Conservation (phyloP, 108 stramenopile genomes). For the Craspedostauros australis region DNA sequence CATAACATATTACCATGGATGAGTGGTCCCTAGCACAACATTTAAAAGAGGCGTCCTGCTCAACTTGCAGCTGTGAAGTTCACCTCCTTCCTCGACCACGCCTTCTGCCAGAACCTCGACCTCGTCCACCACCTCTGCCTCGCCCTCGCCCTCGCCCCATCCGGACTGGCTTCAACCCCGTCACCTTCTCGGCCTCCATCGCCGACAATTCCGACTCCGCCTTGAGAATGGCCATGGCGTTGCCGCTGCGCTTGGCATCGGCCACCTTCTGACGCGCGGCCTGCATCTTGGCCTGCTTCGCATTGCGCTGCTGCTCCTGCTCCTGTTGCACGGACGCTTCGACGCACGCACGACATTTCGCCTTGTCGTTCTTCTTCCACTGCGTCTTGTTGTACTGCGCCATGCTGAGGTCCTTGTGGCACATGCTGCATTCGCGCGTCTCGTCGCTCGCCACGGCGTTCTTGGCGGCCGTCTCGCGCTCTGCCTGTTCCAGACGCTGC, state of each 20-base stretch:
- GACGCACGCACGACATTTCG: constrained; percentile 41
- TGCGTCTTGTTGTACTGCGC: constrained; percentile 40
- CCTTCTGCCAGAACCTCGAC: no score
- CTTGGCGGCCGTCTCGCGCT: constrained; percentile 28
- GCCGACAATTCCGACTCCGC: constrained; percentile 39
- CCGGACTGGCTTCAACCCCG: constrained; percentile 41
- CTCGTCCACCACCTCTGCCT: constrained; percentile 14
- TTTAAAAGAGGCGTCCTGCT: no score
- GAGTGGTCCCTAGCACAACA: no score
- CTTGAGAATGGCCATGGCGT: constrained; percentile 18
- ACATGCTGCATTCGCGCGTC: constrained; percentile 21
- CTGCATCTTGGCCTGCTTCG: constrained; percentile 20
- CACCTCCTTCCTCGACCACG: no score
- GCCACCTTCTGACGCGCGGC: constrained; percentile 17
- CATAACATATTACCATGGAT: no score
- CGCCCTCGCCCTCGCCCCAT: constrained; percentile 25
- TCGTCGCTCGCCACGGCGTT: constrained; percentile 5
- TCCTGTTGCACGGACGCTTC: constrained; percentile 34
- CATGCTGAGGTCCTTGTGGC: constrained; percentile 4
- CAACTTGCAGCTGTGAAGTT: no score
- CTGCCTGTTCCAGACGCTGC: constrained; percentile 13
- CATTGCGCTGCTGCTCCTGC: constrained; percentile 2
- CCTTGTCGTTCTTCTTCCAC: constrained; percentile 31
- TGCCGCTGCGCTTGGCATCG: constrained; percentile 12
- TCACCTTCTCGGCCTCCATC: constrained; percentile 47